Percentiles rank a stretch among this genome's conserved stretches.
Conservation (phyloP, 2,329 filamentous ascomycete species). For the Verticillium nonalfalfae region DNA sequence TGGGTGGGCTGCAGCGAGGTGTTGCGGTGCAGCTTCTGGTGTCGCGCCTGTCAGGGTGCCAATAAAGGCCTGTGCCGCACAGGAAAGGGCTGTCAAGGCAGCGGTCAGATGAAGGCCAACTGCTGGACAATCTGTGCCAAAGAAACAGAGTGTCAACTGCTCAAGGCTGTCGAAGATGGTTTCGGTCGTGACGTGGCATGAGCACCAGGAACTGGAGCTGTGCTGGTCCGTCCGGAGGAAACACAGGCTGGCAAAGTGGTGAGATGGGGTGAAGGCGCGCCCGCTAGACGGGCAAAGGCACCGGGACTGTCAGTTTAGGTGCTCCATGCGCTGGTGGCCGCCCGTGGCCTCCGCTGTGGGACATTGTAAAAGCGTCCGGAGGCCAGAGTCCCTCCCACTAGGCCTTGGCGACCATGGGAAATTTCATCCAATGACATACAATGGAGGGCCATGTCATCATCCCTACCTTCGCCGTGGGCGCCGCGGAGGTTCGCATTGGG, state of each 20-base stretch:
- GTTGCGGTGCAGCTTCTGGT: neutral
- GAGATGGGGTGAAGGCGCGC: neutral
- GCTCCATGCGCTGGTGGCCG: neutral
- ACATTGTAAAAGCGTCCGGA: neutral
- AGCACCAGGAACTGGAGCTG: neutral
- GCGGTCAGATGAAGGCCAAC: neutral
- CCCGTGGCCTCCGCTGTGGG: neutral
- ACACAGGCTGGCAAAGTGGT: neutral
- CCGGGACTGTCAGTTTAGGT: neutral
- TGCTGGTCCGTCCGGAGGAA: neutral
- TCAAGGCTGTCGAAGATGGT: neutral
- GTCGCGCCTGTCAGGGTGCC: neutral
- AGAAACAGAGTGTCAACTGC: neutral
- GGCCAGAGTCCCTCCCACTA: neutral
- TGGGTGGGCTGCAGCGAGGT: neutral
- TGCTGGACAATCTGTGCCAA: neutral
- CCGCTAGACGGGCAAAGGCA: neutral
- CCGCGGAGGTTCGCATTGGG: neutral
- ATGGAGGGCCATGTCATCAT: neutral
- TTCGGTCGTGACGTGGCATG: neutral
- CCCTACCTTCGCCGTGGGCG: neutral
- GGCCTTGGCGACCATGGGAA: neutral
- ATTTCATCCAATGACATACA: neutral
- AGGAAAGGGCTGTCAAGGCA: neutral
- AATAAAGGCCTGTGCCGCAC: neutral